Evolutionary conservation across 2,329 filamentous ascomycete genomes (phyloP).

Genomic region (Pestalotiopsis sp.): DNA sequence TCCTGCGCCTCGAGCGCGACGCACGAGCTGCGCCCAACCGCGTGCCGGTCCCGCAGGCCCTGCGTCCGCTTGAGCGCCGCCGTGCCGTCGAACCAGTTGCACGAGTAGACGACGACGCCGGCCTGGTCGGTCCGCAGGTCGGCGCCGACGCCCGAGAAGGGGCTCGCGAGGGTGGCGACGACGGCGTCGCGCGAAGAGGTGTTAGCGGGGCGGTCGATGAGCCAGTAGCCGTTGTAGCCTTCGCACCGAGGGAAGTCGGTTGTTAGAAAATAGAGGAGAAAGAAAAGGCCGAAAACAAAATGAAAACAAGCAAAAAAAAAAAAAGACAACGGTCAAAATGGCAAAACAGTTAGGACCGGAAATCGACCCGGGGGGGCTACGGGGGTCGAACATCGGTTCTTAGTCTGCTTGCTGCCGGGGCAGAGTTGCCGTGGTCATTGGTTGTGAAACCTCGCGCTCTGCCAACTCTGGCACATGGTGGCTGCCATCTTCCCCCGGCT

Average conservation of each 20-base stretch:
- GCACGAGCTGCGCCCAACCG: conserved; percentile 63
- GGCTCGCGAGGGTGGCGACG: conserved; percentile 58
- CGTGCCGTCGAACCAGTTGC: conserved; percentile 54
- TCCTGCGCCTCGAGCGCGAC: conserved; percentile 76
- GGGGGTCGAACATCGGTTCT: no score
- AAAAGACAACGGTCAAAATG: background rate
- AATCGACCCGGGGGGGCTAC: no score
- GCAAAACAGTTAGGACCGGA: no score
- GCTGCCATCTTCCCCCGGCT: no score
- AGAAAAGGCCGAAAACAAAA: no score
- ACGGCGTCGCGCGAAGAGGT: conserved; percentile 26
- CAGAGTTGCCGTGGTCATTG: no score
- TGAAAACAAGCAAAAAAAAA: no score
- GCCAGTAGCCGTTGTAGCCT: conserved; percentile 68
- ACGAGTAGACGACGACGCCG: conserved; percentile 72
- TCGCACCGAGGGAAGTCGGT: conserved; percentile 47
- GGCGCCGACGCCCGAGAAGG: conserved; percentile 66
- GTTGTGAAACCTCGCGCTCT: no score
- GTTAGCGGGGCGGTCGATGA: conserved; percentile 41
- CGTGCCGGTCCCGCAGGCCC: conserved; percentile 44
- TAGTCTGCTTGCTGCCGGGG: no score
- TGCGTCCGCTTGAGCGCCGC: conserved; percentile 60
- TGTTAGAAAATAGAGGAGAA: no score
- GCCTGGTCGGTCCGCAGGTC: conserved; percentile 71
- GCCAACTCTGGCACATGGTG: no score